A percentile compares a stretch with the other conserved stretches of the same genome.
Conservation (phyloP, 2,329 filamentous ascomycete genomes). For the Aureobasidium vineae region DNA sequence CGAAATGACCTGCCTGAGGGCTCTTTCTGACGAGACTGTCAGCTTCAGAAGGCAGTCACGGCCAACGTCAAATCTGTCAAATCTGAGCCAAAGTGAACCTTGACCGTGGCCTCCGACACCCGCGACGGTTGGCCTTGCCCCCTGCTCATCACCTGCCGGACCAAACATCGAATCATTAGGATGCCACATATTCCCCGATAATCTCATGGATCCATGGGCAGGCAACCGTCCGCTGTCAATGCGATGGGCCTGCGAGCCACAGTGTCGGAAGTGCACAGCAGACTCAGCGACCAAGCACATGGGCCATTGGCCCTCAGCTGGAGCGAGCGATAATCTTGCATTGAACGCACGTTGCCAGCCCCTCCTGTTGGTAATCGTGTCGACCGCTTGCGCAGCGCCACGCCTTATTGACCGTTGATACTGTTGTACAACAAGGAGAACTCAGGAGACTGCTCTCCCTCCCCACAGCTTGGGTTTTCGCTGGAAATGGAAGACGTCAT, state of each 20-base stretch:
- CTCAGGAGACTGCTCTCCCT: background rate
- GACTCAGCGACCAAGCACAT: slow-evolving; percentile 1
- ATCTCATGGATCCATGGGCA: background rate
- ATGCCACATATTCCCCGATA: slow-evolving; percentile 2
- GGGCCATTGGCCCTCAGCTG: slow-evolving; percentile 6
- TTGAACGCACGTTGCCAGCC: slow-evolving; percentile 12
- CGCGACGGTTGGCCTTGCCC: slow-evolving; percentile 20
- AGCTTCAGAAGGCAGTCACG: slow-evolving; percentile 4
- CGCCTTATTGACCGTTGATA: slow-evolving; percentile 22
- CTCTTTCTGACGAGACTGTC: background rate
- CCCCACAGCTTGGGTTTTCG: slow-evolving; percentile 7
- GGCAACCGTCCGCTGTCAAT: slow-evolving; percentile 23
- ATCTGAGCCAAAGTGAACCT: slow-evolving; percentile 12
- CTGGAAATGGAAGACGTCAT: background rate
- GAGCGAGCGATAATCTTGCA: slow-evolving; percentile 19
- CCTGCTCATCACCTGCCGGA: slow-evolving; percentile 17
- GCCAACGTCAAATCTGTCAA: slow-evolving; percentile 14
- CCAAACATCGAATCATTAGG: slow-evolving; percentile 12
- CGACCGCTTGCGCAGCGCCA: slow-evolving; percentile 21
- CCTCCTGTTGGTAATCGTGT: slow-evolving; percentile 19
- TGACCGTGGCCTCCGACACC: slow-evolving; percentile 10
- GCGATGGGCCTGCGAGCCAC: slow-evolving; percentile 14
- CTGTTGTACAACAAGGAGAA: slow-evolving; percentile 18
- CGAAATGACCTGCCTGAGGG: slow-evolving; percentile 3
- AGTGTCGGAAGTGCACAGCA: slow-evolving; percentile 2